Percentiles rank a stretch among this genome's conserved stretches.
These are phyloP conservation scores for Aspergillus calidoustus DNA, from an alignment of 2,329 filamentous ascomycete genomes.

Conservation along the genomic window DNA sequence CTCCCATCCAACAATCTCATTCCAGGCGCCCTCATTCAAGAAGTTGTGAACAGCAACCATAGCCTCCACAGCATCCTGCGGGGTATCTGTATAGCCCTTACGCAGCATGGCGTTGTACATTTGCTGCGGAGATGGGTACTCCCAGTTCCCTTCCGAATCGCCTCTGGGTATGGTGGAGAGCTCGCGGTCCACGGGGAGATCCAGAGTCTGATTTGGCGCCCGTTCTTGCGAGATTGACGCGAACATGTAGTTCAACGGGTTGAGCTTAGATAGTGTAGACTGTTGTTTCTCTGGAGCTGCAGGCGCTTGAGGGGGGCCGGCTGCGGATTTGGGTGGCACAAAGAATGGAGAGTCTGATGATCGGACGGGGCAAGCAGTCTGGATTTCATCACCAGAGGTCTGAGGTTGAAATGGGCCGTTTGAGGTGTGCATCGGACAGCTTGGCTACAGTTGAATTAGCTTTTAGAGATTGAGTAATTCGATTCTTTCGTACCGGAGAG, in stretches of 20 bases:
- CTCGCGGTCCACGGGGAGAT: slow-evolving; percentile 80
- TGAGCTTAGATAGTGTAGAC: slow-evolving; percentile 68
- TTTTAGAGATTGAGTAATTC: not conserved
- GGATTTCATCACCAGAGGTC: slow-evolving; percentile 32
- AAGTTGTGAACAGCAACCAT: slow-evolving; percentile 99
- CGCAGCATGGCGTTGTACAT: slow-evolving; percentile 99
- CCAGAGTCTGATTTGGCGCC: slow-evolving; percentile 71
- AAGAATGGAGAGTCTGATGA: slow-evolving; percentile 57
- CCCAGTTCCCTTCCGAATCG: slow-evolving; percentile 78
- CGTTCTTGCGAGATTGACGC: slow-evolving; percentile 78
- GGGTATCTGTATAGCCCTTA: slow-evolving; percentile 94
- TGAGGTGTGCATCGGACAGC: slow-evolving; percentile 71
- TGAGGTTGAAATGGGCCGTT: slow-evolving; percentile 34
- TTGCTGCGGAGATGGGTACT: slow-evolving; percentile 97
- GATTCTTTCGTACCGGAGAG: slow-evolving; percentile 54
- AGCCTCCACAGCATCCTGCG: slow-evolving; percentile 87
- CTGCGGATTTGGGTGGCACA: slow-evolving; percentile 37
- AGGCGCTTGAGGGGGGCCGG: slow-evolving; percentile 35
- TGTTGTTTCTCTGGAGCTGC: slow-evolving; percentile 34
- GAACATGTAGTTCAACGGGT: slow-evolving; percentile 96
- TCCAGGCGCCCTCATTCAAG: slow-evolving; percentile 95
- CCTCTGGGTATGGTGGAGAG: slow-evolving; percentile 89
- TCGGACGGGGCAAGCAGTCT: slow-evolving; percentile 49
- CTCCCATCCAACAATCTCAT: slow-evolving; percentile 94
- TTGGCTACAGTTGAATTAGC: slow-evolving; percentile 55